phyloP scores from a whole-genome alignment of 441 rosid genomes.

The Pelargonium citronellum region DNA sequence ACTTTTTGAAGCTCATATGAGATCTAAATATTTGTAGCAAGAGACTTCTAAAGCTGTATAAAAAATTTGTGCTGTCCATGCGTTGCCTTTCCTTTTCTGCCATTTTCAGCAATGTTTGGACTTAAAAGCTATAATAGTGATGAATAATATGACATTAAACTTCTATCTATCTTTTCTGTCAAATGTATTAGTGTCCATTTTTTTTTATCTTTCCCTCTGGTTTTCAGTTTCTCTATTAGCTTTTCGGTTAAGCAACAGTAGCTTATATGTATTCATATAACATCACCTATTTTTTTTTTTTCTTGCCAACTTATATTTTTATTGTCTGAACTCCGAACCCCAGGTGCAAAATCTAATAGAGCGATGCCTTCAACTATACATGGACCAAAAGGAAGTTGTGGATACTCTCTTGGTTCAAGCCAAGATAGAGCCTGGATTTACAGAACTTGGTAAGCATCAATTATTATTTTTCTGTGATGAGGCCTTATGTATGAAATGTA shows the following conservation, averaged over 20 bases:
- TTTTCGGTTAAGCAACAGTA: background rate
- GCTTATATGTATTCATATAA: background rate
- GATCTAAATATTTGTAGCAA: background rate
- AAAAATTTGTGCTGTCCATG: background rate
- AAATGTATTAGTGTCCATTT: too few species aligned
- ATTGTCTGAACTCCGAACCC: slow-evolving; percentile 17
- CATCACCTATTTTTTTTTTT: background rate
- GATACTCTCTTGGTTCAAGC: slow-evolving; percentile 78
- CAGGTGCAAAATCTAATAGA: slow-evolving; percentile 98
- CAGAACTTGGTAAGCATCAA: slow-evolving; percentile 71
- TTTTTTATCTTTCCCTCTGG: background rate
- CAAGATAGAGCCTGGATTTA: slow-evolving; percentile 94
- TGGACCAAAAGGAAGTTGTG: slow-evolving; percentile 88
- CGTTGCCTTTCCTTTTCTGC: background rate
- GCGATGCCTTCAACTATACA: slow-evolving; percentile 89
- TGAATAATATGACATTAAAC: background rate
- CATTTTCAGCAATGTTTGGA: background rate
- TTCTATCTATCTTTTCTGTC: too few species aligned
- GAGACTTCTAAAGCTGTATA: background rate
- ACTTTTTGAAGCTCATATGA: background rate
- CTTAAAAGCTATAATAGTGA: background rate
- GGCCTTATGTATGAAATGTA: slow-evolving; percentile 4
- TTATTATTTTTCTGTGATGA: background rate
- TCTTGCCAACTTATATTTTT: background rate
- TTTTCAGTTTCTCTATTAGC: background rate